Evolutionary conservation across 1,284 basidiomycete genomes (phyloP).

Genomic region (Coniophora puteana): DNA sequence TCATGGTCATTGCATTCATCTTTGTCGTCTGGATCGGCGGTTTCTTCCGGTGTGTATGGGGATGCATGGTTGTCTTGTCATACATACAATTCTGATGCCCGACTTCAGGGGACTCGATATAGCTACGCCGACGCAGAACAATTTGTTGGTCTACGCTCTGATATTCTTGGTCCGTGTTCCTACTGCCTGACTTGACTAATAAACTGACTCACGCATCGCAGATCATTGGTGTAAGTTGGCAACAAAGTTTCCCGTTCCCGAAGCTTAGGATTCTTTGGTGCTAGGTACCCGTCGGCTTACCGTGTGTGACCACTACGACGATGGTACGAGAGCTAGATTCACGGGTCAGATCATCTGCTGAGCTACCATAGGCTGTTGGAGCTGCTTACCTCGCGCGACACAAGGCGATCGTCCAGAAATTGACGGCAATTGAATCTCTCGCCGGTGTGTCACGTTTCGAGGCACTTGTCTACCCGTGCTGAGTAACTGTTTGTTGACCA

Average conservation of each 20-base stretch:
- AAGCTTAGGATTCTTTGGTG: too few relatives aligned
- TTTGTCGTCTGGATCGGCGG: slow-evolving; percentile 43
- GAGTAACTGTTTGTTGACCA: too few relatives aligned
- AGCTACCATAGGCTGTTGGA: slow-evolving; percentile 33
- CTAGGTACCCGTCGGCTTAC: slow-evolving; percentile 54
- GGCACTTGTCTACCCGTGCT: neutral
- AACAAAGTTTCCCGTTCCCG: too few relatives aligned
- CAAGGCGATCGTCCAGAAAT: slow-evolving; percentile 59
- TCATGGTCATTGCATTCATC: slow-evolving; percentile 46
- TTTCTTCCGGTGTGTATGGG: slow-evolving; percentile 36
- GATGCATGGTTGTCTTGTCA: neutral
- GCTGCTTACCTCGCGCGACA: slow-evolving; percentile 50
- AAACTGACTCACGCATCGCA: neutral
- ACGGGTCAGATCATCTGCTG: neutral
- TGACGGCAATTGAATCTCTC: slow-evolving; percentile 54
- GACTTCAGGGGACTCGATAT: slow-evolving; percentile 34
- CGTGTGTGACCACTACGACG: slow-evolving; percentile 38
- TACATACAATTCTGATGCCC: neutral
- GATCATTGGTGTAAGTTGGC: slow-evolving; percentile 28
- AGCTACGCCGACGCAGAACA: slow-evolving; percentile 43
- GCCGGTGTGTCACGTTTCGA: too few relatives aligned
- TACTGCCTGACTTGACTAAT: neutral
- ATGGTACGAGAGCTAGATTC: slow-evolving; percentile 25
- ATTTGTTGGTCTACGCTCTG: slow-evolving; percentile 44
- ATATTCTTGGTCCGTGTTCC: slow-evolving; percentile 30